Evolutionary conservation across 495 filamentous ascomycete genomes (phyloP), one percentile per base, ranked within the genome.

Genomic region (Patellaria atrata): DNA sequence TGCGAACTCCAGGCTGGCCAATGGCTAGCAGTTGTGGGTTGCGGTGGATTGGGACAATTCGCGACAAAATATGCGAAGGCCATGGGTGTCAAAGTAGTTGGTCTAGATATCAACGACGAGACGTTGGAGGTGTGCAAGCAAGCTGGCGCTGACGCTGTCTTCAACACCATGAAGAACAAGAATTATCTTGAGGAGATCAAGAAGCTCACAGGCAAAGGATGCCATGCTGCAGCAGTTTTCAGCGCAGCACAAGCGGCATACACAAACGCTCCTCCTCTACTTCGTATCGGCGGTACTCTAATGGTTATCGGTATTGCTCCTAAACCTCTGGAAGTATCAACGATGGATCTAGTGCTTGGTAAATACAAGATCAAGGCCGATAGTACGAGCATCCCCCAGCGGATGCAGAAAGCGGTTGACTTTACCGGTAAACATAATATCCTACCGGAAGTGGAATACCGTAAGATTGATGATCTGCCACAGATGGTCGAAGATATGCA

Each of bases 271-370:
- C 42, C 51, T 17, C 5, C 31, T 5, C 36, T 52, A 5, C 35
- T 54, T 1, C 35, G 51, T 16, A 35, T 48, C 7, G 40, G 38
- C 43, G 58, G 58, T n/a, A 20, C 57, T 22, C 38, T 61, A 38
- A 61, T 61, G 57, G 53, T 60, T 9, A 54, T 61, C 22, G 58
- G 58, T n/a, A 45, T 61, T 22, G 46, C 58, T 11, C 39, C 42
- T 13, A 53, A 60, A 19, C 45, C 47, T 11, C 23, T 61, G 2
- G 40, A 43, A 11, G 33, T 43, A 22, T 51, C 42, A 2, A 51
- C 45, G 5, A 41, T 52, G 33, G 48, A 54, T 22, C 35, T 54
- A 4, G 43, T 41, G 1, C 38, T 48, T 15, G 45, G 45, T 0
- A 47, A 36, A 20, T 54, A 54, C 33, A 48, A 47, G 27, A 30